Conservation (phyloP, 192 early-diverging fungal genomes). For the Linnemannia hyalina region DNA sequence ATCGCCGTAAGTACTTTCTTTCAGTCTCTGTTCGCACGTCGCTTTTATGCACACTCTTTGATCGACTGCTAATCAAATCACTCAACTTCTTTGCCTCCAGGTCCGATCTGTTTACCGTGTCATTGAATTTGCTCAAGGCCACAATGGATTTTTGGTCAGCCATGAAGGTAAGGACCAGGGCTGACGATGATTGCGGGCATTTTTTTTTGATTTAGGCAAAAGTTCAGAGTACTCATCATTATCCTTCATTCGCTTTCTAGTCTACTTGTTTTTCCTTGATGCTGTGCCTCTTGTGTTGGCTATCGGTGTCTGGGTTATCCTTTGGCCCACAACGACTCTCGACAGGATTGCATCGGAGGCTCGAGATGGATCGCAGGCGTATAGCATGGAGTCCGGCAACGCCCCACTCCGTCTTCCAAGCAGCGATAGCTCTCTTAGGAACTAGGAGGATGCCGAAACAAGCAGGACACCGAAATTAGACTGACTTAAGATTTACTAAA, state of each 20-base stretch:
- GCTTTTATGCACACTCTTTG: not conserved
- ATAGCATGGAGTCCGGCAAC: no score
- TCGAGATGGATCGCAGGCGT: no score
- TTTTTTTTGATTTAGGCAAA: not conserved
- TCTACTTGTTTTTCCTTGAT: not conserved
- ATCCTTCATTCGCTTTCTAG: not conserved
- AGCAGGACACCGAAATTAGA: no score
- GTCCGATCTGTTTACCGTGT: constrained; percentile 39
- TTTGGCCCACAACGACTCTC: no score
- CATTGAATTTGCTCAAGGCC: constrained; percentile 30
- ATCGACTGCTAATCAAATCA: not conserved
- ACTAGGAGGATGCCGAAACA: no score
- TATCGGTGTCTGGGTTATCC: no score
- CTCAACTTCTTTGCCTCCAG: not conserved
- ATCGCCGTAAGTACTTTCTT: constrained; percentile 25
- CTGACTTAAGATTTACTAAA: no score
- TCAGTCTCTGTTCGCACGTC: not conserved
- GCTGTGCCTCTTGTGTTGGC: no score
- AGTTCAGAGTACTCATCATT: not conserved
- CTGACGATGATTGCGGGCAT: not conserved
- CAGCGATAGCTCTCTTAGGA: no score
- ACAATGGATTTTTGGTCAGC: constrained; percentile 18
- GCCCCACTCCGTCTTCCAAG: no score
- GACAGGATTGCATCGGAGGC: no score
- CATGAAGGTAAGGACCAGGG: constrained; percentile 14